These are phyloP conservation scores for Penicillium sp. DNA, from an alignment of 2,329 filamentous ascomycete species.

Conservation along the genomic window DNA sequence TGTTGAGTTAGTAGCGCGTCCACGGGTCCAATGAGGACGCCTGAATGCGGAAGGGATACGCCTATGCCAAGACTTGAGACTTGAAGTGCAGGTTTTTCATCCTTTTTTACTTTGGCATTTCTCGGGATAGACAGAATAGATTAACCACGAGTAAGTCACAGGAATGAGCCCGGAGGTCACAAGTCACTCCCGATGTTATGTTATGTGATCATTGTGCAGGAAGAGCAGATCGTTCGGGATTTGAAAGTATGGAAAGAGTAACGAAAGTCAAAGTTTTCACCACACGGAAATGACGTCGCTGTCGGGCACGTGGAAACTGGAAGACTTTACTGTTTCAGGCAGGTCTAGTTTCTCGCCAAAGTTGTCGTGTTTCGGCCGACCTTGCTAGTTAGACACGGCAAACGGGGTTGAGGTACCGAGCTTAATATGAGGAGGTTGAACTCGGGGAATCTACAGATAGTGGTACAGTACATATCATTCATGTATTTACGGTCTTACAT, in stretches of 20 bases:
- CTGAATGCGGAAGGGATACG: slow-evolving; percentile 20
- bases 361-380: background rate
- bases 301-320: background rate
- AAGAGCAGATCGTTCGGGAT: background rate
- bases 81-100: background rate
- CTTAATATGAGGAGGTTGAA: background rate
- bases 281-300: slow-evolving; percentile 1
- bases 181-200: background rate
- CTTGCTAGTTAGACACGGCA: background rate
- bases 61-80: slow-evolving; percentile 6
- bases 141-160: too few species aligned
- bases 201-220: background rate
- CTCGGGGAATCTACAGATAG: background rate
- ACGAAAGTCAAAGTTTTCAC: background rate
- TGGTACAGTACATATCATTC: too few species aligned
- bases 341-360: background rate
- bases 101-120: background rate
- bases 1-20: background rate
- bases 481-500: too few species aligned
- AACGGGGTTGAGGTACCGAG: background rate
- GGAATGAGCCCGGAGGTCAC: too few species aligned
- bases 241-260: background rate
- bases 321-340: background rate
- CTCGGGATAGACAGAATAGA: too few species aligned
- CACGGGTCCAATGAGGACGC: slow-evolving; percentile 1